These are phyloP conservation scores for Rossbeevera mucosa DNA, from an alignment of 768 basidiomycete species.

Conservation along the genomic window DNA sequence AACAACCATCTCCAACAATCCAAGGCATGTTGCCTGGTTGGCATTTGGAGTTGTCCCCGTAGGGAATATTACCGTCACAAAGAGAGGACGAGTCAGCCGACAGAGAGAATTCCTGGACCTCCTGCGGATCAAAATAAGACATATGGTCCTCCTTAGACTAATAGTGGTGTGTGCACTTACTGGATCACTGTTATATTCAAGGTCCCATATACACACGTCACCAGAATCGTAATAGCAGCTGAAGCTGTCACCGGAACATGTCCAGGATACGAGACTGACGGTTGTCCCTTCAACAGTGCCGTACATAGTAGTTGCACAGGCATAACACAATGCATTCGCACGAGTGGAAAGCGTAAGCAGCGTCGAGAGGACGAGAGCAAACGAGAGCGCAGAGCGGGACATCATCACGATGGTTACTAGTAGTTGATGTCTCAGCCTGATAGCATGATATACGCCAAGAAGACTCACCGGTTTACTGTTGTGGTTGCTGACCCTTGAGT, in stretches of 20 bases:
- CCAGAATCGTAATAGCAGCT: slow-evolving; percentile 13
- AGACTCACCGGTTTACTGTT: not conserved
- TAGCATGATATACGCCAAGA: not conserved
- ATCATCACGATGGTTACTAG: not conserved
- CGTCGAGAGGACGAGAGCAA: not conserved
- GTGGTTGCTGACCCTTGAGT: not conserved
- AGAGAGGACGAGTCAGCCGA: slow-evolving; percentile 2
- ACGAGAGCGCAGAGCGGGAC: not conserved
- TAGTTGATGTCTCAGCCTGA: too few relatives aligned
- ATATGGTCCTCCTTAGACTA: too few relatives aligned
- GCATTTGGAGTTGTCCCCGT: slow-evolving; percentile 3
- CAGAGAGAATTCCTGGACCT: not conserved
- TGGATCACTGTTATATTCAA: not conserved
- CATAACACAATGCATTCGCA: not conserved
- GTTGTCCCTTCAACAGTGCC: not conserved
- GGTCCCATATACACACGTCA: slow-evolving; percentile 2
- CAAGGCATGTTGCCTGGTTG: slow-evolving; percentile 6
- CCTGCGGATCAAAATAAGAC: not conserved
- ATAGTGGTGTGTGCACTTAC: not conserved
- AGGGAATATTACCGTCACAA: not conserved
- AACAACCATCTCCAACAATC: not conserved
- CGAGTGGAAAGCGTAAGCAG: slow-evolving; percentile 1
- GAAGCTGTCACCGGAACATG: slow-evolving; percentile 3
- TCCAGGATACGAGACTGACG: slow-evolving; percentile 10
- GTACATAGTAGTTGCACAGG: slow-evolving; percentile 4